These are phyloP conservation scores for Podospora pseudopauciseta DNA, from an alignment of 495 filamentous ascomycete species.

Conservation along the genomic window DNA sequence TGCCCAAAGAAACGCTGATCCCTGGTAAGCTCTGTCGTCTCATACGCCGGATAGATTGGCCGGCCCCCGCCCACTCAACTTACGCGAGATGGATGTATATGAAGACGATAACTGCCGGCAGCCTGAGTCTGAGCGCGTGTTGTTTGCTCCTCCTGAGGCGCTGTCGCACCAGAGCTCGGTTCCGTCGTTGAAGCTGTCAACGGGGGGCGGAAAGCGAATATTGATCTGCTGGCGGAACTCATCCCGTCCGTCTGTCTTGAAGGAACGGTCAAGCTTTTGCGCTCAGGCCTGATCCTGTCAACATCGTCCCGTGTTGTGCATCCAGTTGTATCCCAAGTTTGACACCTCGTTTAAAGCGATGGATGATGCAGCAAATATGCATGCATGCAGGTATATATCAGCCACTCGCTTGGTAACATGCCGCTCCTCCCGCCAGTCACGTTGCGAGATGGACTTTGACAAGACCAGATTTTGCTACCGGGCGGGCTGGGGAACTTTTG, in stretches of 20 bases:
- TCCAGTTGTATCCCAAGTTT: background rate
- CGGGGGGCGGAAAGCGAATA: background rate
- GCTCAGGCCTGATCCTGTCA: background rate
- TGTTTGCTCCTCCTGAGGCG: background rate
- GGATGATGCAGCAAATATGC: background rate
- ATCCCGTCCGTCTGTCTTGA: background rate
- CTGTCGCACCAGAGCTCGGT: background rate
- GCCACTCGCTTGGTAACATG: conserved; percentile 2
- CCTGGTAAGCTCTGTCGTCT: background rate
- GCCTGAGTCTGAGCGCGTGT: background rate
- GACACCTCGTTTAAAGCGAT: background rate
- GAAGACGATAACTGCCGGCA: conserved; percentile 4
- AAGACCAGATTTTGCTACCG: background rate
- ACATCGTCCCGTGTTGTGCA: background rate
- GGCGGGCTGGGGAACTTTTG: background rate
- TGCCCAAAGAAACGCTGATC: background rate
- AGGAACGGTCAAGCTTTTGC: background rate
- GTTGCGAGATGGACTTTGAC: background rate
- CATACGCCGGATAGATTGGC: conserved; percentile 1
- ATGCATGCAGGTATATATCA: background rate
- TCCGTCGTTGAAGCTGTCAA: background rate
- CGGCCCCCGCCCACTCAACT: background rate
- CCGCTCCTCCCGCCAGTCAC: background rate
- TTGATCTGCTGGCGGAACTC: background rate
- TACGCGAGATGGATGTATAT: conserved; percentile 2